Conservation (phyloP, 2,329 filamentous ascomycete species). For the Cordyceps militaris region DNA sequence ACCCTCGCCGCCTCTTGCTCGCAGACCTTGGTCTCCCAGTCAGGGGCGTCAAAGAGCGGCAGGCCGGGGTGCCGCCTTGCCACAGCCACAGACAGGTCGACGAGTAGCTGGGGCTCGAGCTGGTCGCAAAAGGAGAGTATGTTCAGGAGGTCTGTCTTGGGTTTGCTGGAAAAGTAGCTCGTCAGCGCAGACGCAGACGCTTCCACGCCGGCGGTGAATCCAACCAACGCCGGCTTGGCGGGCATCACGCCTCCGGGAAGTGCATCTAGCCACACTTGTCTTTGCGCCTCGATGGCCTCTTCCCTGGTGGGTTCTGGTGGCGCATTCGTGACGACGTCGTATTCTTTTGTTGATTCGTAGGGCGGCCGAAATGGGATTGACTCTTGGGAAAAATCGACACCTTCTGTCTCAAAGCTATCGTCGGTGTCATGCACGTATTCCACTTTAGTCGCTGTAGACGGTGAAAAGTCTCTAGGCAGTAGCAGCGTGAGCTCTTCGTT, state of each 20-base stretch:
- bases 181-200: slow-evolving; percentile 27
- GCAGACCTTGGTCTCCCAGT: slow-evolving; percentile 28
- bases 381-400: slow-evolving; percentile 25
- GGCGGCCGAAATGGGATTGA: slow-evolving; percentile 25
- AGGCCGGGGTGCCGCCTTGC: slow-evolving; percentile 36
- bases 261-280: slow-evolving; percentile 25
- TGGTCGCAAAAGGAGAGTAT: slow-evolving; percentile 35
- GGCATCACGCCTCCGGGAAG: slow-evolving; percentile 27
- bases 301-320: background rate
- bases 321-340: slow-evolving; percentile 18
- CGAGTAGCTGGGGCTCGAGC: slow-evolving; percentile 33
- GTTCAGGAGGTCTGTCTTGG: slow-evolving; percentile 32
- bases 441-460: background rate
- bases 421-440: background rate
- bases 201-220: slow-evolving; percentile 28
- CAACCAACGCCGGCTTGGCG: slow-evolving; percentile 30
- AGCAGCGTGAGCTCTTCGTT: background rate
- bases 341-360: slow-evolving; percentile 12
- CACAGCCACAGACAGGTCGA: slow-evolving; percentile 35
- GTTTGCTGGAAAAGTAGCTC: slow-evolving; percentile 32
- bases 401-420: slow-evolving; percentile 10
- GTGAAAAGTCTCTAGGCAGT: background rate
- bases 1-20: background rate
- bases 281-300: slow-evolving; percentile 22
- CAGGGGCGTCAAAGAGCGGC: slow-evolving; percentile 35